Base-by-base conservation (phyloP, 225 moss, liverwort and hornwort species). In the Sphagnum contortum region DNA sequence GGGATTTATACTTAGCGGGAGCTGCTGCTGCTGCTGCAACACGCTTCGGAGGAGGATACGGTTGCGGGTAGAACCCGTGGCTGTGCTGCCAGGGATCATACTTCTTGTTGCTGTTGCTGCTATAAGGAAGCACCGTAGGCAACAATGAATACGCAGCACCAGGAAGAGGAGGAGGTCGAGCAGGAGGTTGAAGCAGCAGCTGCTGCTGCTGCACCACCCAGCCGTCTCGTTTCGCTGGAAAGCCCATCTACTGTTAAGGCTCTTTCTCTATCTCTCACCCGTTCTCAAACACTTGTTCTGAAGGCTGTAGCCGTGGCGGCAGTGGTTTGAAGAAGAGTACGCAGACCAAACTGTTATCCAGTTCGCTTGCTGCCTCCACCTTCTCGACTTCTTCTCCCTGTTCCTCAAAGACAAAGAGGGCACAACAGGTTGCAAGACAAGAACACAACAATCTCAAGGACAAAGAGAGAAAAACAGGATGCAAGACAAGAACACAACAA, bases 271-370 rank as follows among this genome's bases (percentile, higher is more conserved):
- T 61, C 62, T 72, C 63, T 84, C 80, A 84, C 66, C 83, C 83
- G 83, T 84, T 84, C 72, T 84, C 83, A 12, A 84, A 84, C 70
- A 84, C 80, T 65, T 77, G 83, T 74, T 84, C 77, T 69, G 66
- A 72, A 65, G 60, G 74, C 48, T 44, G 68, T 66, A 59, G 70
- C 63, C 75, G 77, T 71, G 57, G 80, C 72, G 74, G 73, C 74
- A 65, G 63, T 68, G 75, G 77, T 77, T 46, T 69, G 57, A 80
- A 4, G 70, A 76, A 77, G 63, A 80, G 68, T 64, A 80, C 64
- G 77, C 75, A 73, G 75, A 71, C 57, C 77, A 80, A 77, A 72
- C 77, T 75, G 63, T 84, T 84, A 77, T 84, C 83, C 83, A 84
- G 83, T 71, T 84, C 80, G 83, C 70, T 77, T 72, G 72, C 77